Evolutionary conservation across 2,329 filamentous ascomycete species (phyloP), one percentile per base, ranked within the genome.

Genomic region (Phyllosticta ampelicida): DNA sequence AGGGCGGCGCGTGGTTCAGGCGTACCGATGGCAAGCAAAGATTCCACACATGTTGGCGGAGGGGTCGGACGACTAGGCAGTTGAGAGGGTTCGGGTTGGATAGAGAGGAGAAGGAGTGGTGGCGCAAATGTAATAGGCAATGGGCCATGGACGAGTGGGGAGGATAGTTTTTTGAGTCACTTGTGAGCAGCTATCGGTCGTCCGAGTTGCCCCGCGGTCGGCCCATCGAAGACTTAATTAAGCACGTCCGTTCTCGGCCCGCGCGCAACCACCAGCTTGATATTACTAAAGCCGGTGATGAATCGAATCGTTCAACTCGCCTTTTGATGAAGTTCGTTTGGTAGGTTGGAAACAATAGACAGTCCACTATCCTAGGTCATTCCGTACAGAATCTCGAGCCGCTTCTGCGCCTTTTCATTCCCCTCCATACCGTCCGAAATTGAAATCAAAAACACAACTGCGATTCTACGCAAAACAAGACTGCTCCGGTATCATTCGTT

Each of bases 1-100:
- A 23, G 56, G 21, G 60, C 61, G 63, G 62, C 67, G 67, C 66
- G 58, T 61, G 61, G 58, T 62, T 56, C 52, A 53, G 62, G 61
- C 70, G 61, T 72, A 95, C 90, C 83, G 80, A 77, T 96, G 89
- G 77, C 91, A 96, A 68, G 90, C 91, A 75, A 96, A 96, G 71
- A 96, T 95, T 75, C 90, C 90, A 86, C 90, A 96, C 90, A 96
- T 96, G 68, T 73, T 87, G 79, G 70, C 55, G 55, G 20, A 56
- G 60, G 54, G 60, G 59, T 61, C 60, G 49, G 48, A 44, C 53
- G 20, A 51, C 23, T 8, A 21, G 50, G 57, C 49, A 48, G 59
- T 59, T 60, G 54, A 54, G 8, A 8, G 56, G 44, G 19, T 36
- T 16, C 10, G 23, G 23, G 23, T 26, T 26, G 30, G 18, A 48